Evolutionary conservation across 306 rosid genomes (phyloP).

Genomic region (Trichosanthes cucumerina): DNA sequence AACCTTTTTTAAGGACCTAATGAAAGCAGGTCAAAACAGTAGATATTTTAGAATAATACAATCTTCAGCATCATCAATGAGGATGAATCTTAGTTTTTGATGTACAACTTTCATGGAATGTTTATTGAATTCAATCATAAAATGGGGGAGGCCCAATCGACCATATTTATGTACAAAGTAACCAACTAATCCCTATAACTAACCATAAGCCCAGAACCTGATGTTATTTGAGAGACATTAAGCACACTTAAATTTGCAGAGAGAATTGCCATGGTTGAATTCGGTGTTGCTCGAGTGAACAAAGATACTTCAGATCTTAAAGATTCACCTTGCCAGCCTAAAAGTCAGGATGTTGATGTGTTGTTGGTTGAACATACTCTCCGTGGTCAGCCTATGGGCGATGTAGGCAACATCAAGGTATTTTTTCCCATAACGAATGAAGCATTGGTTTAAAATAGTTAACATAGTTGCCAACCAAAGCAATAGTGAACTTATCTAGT

Average conservation of each 20-base stretch:
- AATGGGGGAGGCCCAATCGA: too few species aligned
- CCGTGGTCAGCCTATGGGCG: conserved; percentile 43
- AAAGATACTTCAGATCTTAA: conserved; percentile 72
- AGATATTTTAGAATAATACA: too few species aligned
- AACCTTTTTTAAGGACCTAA: too few species aligned
- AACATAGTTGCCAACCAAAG: neutral
- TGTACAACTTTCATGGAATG: too few species aligned
- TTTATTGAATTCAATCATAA: too few species aligned
- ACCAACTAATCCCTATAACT: too few species aligned
- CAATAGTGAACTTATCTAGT: too few species aligned
- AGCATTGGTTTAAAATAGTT: neutral
- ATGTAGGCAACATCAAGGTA: conserved; percentile 55
- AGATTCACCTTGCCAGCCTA: conserved; percentile 51
- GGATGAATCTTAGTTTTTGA: too few species aligned
- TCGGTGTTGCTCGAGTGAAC: conserved; percentile 89
- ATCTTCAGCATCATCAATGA: too few species aligned
- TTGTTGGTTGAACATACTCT: conserved; percentile 25
- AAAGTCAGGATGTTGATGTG: conserved; percentile 27
- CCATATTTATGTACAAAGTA: too few species aligned
- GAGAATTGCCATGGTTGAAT: conserved; percentile 89
- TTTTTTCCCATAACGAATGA: neutral
- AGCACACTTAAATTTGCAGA: conserved; percentile 96
- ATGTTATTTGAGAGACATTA: conserved; percentile 68
- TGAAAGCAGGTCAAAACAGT: too few species aligned
- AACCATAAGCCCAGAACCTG: conserved; percentile 80